phyloP scores from a whole-genome alignment of 116 monocot genomes.

The Phalaenopsis hybrid region DNA sequence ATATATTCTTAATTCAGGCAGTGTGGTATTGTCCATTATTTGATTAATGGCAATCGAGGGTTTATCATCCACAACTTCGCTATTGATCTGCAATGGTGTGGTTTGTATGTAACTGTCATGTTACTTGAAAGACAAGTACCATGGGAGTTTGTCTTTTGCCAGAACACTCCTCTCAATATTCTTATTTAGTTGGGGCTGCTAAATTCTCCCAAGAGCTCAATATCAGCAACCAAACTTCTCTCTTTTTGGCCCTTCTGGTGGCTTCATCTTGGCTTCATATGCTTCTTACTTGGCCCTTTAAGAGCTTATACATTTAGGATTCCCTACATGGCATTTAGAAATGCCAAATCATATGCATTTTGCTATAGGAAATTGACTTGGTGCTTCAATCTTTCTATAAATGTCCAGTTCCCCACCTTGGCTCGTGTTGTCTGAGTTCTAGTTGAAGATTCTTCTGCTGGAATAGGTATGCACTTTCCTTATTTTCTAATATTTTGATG shows the following conservation, averaged over 20 bases:
- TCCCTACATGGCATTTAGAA: slow-evolving; percentile 5
- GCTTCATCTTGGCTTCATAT: slow-evolving; percentile 4
- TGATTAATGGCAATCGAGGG: slow-evolving; percentile 3
- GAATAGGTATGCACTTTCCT: slow-evolving; percentile 6
- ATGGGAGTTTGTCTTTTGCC: slow-evolving; percentile 8
- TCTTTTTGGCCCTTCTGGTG: background rate
- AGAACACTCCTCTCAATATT: slow-evolving; percentile 2
- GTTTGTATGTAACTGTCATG: slow-evolving; percentile 6
- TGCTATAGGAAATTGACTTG: background rate
- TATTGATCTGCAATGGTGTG: slow-evolving; percentile 9
- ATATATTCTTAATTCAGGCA: background rate
- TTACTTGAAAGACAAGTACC: slow-evolving; percentile 8
- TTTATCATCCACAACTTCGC: slow-evolving; percentile 7
- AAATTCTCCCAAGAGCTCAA: background rate
- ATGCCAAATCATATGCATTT: slow-evolving; percentile 3
- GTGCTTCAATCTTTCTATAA: slow-evolving; percentile 9
- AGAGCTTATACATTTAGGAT: slow-evolving; percentile 3
- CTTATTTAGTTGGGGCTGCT: background rate
- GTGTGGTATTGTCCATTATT: background rate
- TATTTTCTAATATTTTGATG: slow-evolving; percentile 2
- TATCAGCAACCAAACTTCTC: slow-evolving; percentile 11
- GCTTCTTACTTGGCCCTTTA: slow-evolving; percentile 1
- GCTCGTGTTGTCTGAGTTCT: slow-evolving; percentile 8
- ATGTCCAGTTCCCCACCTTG: slow-evolving; percentile 4
- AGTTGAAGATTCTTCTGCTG: slow-evolving; percentile 9